Conservation (phyloP, 495 filamentous ascomycete genomes). For the Terfezia claveryi region DNA sequence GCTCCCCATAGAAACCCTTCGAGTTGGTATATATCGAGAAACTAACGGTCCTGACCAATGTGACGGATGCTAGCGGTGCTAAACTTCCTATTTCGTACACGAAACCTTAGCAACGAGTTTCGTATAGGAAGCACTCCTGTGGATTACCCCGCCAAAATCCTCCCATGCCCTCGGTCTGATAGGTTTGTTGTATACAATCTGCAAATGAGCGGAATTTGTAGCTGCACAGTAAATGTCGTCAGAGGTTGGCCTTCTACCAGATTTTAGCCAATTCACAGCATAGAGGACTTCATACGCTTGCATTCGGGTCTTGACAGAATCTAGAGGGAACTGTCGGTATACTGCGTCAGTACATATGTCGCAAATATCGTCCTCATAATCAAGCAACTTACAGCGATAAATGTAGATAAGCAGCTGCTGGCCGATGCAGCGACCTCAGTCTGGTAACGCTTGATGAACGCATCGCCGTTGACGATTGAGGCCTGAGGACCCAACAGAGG, state of each 20-base stretch:
- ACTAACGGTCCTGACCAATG: slow-evolving; percentile 72
- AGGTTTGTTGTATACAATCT: slow-evolving; percentile 51
- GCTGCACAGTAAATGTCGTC: slow-evolving; percentile 20
- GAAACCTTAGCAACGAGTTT: slow-evolving; percentile 3
- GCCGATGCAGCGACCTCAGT: slow-evolving; percentile 58
- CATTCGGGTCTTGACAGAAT: slow-evolving; percentile 72
- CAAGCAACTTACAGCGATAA: slow-evolving; percentile 33
- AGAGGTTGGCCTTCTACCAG: not conserved
- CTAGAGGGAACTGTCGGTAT: slow-evolving; percentile 43
- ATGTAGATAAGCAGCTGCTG: slow-evolving; percentile 50
- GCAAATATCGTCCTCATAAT: too few species aligned
- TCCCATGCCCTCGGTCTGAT: slow-evolving; percentile 43
- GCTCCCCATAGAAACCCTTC: slow-evolving; percentile 46
- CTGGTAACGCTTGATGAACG: slow-evolving; percentile 49
- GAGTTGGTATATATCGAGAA: slow-evolving; percentile 78
- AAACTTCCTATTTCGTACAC: slow-evolving; percentile 34
- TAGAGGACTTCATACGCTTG: slow-evolving; percentile 31
- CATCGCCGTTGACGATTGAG: slow-evolving; percentile 11
- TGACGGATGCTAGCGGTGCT: slow-evolving; percentile 69
- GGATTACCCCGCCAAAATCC: slow-evolving; percentile 57
- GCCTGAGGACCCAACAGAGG: not conserved
- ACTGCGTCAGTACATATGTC: too few species aligned
- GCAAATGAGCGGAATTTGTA: slow-evolving; percentile 46
- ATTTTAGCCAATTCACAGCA: too few species aligned
- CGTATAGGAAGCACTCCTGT: not conserved